phyloP scores from a whole-genome alignment of 2,329 filamentous ascomycete species.

The Diaporthe capsici region DNA sequence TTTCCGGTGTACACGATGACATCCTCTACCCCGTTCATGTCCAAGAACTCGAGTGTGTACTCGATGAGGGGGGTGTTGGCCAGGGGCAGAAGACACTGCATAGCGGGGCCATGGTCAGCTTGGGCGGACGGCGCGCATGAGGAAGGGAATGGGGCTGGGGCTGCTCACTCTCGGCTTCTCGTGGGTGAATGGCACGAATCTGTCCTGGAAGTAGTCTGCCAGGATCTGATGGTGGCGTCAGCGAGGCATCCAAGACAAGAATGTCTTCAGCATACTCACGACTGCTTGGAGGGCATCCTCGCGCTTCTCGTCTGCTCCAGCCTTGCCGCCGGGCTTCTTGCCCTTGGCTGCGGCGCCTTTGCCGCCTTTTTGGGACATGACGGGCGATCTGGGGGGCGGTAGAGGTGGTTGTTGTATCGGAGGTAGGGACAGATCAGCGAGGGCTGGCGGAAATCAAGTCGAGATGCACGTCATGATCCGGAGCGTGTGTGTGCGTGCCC shows the following conservation, averaged over 20 bases:
- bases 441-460: neutral
- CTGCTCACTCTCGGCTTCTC: conserved; percentile 85
- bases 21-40: conserved; percentile 94
- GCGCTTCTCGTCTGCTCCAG: conserved; percentile 65
- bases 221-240: conserved; percentile 73
- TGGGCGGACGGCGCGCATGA: neutral
- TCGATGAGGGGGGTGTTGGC: conserved; percentile 97
- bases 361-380: conserved; percentile 61
- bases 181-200: conserved; percentile 90
- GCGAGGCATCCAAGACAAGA: conserved; percentile 39
- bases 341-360: conserved; percentile 58
- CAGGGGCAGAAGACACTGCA: conserved; percentile 89
- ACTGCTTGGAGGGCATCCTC: conserved; percentile 72
- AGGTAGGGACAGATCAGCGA: neutral
- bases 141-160: conserved; percentile 16
- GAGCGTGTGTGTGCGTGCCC: neutral
- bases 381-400: neutral
- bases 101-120: conserved; percentile 39
- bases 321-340: conserved; percentile 66
- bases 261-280: conserved; percentile 55
- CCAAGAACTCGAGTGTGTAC: conserved; percentile 96
- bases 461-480: conserved; percentile 24
- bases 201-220: conserved; percentile 93
- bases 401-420: neutral
- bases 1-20: conserved; percentile 93